These are phyloP conservation scores for Oryza punctata DNA, from an alignment of 176 grass and related monocot species.

Conservation along the genomic window DNA sequence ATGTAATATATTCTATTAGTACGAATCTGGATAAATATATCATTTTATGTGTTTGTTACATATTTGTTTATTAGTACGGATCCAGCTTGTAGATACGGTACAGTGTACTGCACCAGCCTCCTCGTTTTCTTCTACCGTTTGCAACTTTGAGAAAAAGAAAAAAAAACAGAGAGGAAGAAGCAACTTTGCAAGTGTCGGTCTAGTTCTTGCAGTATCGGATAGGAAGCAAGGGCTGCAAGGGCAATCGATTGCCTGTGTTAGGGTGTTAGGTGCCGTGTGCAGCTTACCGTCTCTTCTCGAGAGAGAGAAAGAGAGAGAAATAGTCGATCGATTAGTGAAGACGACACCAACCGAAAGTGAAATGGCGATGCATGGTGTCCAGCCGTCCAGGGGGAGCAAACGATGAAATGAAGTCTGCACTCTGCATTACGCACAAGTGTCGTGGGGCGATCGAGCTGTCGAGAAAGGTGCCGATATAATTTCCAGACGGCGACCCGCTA, in stretches of 20 bases:
- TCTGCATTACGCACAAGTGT: not conserved
- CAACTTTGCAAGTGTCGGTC: not conserved
- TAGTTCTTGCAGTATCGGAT: not conserved
- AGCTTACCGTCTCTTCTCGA: not conserved
- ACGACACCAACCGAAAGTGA: conserved; percentile 12
- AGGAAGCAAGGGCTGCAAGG: not conserved
- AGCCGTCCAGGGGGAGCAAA: not conserved
- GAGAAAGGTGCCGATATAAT: not conserved
- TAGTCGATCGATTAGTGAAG: not conserved
- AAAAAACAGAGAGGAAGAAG: no score
- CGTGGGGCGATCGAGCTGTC: not conserved
- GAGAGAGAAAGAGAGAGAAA: not conserved
- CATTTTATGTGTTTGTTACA: no score
- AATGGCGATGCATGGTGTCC: not conserved
- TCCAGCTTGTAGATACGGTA: no score
- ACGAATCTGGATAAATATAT: no score
- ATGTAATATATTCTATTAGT: no score
- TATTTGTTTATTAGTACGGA: no score
- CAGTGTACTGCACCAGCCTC: no score
- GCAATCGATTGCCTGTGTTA: not conserved
- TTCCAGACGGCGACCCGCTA: not conserved
- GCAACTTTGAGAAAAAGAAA: not conserved
- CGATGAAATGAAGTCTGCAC: not conserved
- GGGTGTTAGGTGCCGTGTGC: not conserved
- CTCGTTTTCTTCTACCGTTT: not conserved